Base-by-base conservation (phyloP, 2,329 filamentous ascomycete species). In the Pseudogymnoascus sp. region DNA sequence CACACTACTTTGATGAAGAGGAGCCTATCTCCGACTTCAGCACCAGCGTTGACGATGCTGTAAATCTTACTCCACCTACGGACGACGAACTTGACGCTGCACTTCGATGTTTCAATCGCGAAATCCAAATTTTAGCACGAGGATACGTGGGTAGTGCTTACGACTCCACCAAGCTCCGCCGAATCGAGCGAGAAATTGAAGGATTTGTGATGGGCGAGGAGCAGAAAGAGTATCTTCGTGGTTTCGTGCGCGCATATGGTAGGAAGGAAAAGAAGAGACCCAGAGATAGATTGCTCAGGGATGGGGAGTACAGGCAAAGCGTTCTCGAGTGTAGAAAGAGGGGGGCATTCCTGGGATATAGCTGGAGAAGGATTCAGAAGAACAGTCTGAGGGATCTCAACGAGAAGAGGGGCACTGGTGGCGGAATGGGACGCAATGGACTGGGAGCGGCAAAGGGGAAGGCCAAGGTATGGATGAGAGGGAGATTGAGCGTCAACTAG, bases 1-100 rank as follows among this genome's bases (percentile, higher is more conserved):
- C 92, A 0, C 90, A 89, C 70, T 97, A 96, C 73, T 97, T 97
- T 71, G 90, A 96, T 64, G 88, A 92, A 64, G 90, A 91, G 67
- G 86, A 90, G 42, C 80, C 88, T 28, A 85, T 93, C 61, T 85
- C 83, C 36, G 86, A 89, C 69, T 79, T 81, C 79, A 79, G 82
- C 1, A 79, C 81, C 28, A 83, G 81, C 5, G 40, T 62, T 18
- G 60, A 62, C 34, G 60, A 62, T 18, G 59, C 18, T 0, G 59
- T 40, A 7, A 46, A 67, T 3, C 40, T 56, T 25, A 21, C 28
- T 21, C 37, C 42, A 3, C 63, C 63, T 5, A 63, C 37, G 4
- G 40, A 53, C 3, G 60, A 40, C 25, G 72, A 74, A 37, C 69
- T 74, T 60, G 42, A 68, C 5, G 65, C 70, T 34, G 72, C 71